phyloP scores from a whole-genome alignment of 176 grass and related monocot species.

The Urochloa ruziziensis region DNA sequence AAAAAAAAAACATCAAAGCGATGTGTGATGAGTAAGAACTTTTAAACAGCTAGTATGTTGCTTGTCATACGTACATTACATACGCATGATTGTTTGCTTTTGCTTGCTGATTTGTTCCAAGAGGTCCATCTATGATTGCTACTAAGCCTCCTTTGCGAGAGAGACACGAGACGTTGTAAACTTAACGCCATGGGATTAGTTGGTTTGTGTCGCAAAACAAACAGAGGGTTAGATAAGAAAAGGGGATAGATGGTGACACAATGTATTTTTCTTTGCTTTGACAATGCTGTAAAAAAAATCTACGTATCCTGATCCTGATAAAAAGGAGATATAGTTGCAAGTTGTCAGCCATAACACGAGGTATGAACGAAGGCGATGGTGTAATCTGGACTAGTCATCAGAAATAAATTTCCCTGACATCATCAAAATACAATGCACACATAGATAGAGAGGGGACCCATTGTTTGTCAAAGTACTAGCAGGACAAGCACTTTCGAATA shows the following conservation, averaged over 20 bases:
- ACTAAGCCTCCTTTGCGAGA: neutral
- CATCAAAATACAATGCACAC: too few species aligned
- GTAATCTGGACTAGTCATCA: too few species aligned
- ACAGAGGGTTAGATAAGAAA: neutral
- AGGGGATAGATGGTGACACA: neutral
- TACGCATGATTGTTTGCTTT: neutral
- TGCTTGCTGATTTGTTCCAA: neutral
- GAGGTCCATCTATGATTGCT: neutral
- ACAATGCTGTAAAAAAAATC: neutral
- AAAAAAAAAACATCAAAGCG: too few species aligned
- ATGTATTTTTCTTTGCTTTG: neutral
- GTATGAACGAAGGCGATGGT: neutral
- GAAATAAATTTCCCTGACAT: too few species aligned
- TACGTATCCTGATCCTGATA: too few species aligned
- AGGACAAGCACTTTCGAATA: too few species aligned
- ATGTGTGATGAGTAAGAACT: too few species aligned
- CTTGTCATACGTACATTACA: neutral
- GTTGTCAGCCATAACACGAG: neutral
- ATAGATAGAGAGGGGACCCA: too few species aligned
- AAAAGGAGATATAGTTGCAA: too few species aligned
- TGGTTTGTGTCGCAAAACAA: too few species aligned
- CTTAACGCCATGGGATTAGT: constrained; percentile 23
- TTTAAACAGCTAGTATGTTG: neutral
- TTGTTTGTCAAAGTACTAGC: too few species aligned
- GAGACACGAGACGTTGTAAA: neutral